Percentiles rank a stretch among this genome's conserved stretches.
Conservation (phyloP, 345 rosid genomes). For the Euphorbia pulcherrima region DNA sequence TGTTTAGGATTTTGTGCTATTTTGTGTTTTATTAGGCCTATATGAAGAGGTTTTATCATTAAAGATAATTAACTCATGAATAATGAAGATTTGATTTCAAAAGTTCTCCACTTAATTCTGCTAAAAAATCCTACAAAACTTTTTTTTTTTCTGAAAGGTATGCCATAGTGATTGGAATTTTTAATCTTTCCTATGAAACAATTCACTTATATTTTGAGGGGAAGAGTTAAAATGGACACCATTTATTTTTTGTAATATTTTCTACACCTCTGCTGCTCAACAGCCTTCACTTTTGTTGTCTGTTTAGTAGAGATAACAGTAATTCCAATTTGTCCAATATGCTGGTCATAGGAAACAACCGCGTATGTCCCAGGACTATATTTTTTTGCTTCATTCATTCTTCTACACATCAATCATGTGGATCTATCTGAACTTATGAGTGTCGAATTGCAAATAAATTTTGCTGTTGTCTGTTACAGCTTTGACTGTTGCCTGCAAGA, state of each 20-base stretch:
- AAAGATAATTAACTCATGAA: too few species aligned
- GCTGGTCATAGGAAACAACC: slow-evolving; percentile 12
- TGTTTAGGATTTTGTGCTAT: too few species aligned
- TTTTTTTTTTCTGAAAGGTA: too few species aligned
- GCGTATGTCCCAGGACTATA: slow-evolving; percentile 8
- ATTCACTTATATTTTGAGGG: neutral
- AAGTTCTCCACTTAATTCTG: too few species aligned
- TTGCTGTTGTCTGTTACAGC: slow-evolving; percentile 35
- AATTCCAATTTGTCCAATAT: neutral
- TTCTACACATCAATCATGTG: slow-evolving; percentile 28
- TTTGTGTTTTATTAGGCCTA: too few species aligned
- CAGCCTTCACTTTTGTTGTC: neutral
- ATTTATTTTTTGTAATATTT: neutral
- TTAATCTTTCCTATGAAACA: neutral
- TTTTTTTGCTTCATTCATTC: slow-evolving; percentile 6
- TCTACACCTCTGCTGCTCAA: neutral
- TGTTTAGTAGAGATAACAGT: neutral
- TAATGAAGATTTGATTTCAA: too few species aligned
- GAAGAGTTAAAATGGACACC: too few species aligned
- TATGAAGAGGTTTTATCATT: too few species aligned
- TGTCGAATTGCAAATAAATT: slow-evolving; percentile 28
- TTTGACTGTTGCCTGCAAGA: slow-evolving; percentile 59
- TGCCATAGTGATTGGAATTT: too few species aligned
- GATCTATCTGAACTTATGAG: slow-evolving; percentile 28
- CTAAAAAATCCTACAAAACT: too few species aligned